Percentiles rank a stretch among this genome's conserved stretches.
Conservation (phyloP, 1,139 yeast species). For the Entelexis sorbosivorans region DNA sequence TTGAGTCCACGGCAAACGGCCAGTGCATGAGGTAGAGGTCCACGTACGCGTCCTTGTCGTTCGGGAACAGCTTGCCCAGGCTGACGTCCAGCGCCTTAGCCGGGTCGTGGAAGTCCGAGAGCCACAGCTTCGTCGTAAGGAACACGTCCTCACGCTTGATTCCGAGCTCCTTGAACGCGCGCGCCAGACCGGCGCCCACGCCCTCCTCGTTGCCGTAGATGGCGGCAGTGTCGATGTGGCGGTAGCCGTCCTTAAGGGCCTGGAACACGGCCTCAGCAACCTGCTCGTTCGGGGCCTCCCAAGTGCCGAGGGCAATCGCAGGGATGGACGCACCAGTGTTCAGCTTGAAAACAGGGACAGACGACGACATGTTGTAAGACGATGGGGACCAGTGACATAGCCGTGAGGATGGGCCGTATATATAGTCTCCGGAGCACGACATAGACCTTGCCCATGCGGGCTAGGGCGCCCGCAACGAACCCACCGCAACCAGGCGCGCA, state of each 20-base stretch:
- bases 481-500: not conserved
- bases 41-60: constrained; percentile 53
- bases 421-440: not conserved
- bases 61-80: constrained; percentile 41
- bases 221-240: constrained; percentile 58
- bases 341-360: constrained; percentile 24
- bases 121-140: constrained; percentile 42
- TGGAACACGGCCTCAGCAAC: constrained; percentile 28
- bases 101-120: constrained; percentile 43
- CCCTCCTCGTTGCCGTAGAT: constrained; percentile 55
- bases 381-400: not conserved
- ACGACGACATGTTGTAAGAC: constrained; percentile 10
- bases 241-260: constrained; percentile 43
- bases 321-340: constrained; percentile 35
- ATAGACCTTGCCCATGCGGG: not conserved
- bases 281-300: constrained; percentile 40
- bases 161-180: constrained; percentile 28
- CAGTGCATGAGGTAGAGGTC: constrained; percentile 80
- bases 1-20: constrained; percentile 48
- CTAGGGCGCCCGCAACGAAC: not conserved
- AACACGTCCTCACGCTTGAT: constrained; percentile 43
- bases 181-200: constrained; percentile 42
- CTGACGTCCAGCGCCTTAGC: constrained; percentile 50
- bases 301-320: constrained; percentile 46
- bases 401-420: not conserved